Evolutionary conservation across 352 stramenopile species (phyloP).

Genomic region (Phytophthora cajani): DNA sequence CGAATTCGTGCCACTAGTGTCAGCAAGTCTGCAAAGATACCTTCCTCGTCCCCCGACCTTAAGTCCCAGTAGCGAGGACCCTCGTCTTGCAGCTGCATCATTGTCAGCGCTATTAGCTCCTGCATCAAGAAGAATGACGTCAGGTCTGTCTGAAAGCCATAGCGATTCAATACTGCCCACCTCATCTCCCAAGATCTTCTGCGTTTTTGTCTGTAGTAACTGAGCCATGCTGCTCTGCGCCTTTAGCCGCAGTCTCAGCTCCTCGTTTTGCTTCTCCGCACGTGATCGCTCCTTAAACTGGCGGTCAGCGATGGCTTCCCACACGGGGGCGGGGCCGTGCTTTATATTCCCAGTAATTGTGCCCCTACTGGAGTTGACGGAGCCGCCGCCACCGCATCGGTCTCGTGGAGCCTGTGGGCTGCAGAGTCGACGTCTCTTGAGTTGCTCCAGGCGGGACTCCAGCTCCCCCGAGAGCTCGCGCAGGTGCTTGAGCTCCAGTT

Average conservation of each 20-base stretch:
- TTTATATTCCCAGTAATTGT: neutral
- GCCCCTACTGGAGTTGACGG: neutral
- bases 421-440: conserved; percentile 27
- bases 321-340: conserved; percentile 13
- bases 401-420: neutral
- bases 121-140: conserved; percentile 19
- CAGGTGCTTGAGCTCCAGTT: conserved; percentile 44
- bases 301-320: conserved; percentile 36
- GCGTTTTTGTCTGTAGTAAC: conserved; percentile 11
- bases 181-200: conserved; percentile 20
- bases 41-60: conserved; percentile 24
- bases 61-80: conserved; percentile 22
- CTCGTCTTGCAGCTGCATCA: conserved; percentile 21
- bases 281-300: conserved; percentile 37
- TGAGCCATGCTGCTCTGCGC: conserved; percentile 14
- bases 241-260: conserved; percentile 36
- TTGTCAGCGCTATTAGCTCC: conserved; percentile 21
- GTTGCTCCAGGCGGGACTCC: conserved; percentile 33
- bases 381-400: neutral
- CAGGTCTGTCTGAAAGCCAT: neutral
- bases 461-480: conserved; percentile 41
- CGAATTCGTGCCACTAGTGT: conserved; percentile 19
- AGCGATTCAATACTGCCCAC: conserved; percentile 2
- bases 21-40: conserved; percentile 36
- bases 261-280: conserved; percentile 38